A percentile compares a stretch with the other conserved stretches of the same genome.
These are phyloP conservation scores for Tricharina praecox DNA, from an alignment of 495 filamentous ascomycete species.

Conservation along the genomic window DNA sequence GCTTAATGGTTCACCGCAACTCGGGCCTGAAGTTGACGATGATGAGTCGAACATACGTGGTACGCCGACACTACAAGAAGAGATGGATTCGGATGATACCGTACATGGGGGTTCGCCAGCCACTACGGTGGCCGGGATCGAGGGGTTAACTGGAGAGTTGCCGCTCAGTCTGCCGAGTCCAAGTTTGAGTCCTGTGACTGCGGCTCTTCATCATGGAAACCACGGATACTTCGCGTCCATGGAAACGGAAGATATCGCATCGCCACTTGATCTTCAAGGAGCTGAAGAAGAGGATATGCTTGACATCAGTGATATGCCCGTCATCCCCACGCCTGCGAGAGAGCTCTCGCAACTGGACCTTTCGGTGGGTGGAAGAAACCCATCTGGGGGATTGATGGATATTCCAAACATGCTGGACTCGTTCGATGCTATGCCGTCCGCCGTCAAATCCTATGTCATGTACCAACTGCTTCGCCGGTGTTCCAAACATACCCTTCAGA, in stretches of 20 bases:
- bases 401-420: constrained; percentile 70
- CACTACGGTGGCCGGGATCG: neutral
- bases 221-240: constrained; percentile 28
- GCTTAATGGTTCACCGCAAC: constrained; percentile 26
- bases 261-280: constrained; percentile 26
- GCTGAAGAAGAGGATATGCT: constrained; percentile 30
- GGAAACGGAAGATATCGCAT: constrained; percentile 26
- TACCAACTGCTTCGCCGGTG: constrained; percentile 84
- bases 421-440: constrained; percentile 76
- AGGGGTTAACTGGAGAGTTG: constrained; percentile 33
- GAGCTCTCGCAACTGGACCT: neutral
- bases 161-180: constrained; percentile 90
- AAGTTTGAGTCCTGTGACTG: constrained; percentile 77
- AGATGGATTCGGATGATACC: constrained; percentile 22
- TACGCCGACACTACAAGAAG: constrained; percentile 21
- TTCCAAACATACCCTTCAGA: constrained; percentile 72
- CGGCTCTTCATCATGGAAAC: constrained; percentile 30
- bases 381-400: constrained; percentile 38
- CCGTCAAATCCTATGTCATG: constrained; percentile 87
- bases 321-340: constrained; percentile 5
- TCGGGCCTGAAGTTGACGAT: constrained; percentile 20
- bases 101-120: neutral
- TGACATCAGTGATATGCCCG: constrained; percentile 22
- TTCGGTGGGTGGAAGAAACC: neutral
- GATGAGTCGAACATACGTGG: constrained; percentile 21